These are phyloP conservation scores for Excoecaria agallocha DNA, from an alignment of 345 rosid species.

Conservation along the genomic window DNA sequence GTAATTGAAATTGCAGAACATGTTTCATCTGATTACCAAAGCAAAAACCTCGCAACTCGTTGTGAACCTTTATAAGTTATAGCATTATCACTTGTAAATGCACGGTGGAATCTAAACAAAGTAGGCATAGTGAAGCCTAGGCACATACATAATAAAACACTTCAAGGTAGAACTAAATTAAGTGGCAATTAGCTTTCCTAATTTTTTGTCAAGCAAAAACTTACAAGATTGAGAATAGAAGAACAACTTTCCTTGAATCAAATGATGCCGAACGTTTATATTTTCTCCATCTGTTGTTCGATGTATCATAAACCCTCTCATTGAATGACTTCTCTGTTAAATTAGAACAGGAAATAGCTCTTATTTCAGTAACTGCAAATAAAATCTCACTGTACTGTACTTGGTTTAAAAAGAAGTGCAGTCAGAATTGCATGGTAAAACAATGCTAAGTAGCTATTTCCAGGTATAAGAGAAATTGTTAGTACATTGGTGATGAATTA, in stretches of 20 bases:
- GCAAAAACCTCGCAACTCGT: not conserved
- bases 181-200: not conserved
- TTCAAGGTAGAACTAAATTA: not conserved
- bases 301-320: conserved; percentile 62
- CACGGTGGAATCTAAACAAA: not conserved
- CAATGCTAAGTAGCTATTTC: not conserved
- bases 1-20: not conserved
- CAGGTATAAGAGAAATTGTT: not conserved
- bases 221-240: conserved; percentile 87
- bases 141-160: not conserved
- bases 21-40: not conserved
- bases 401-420: not conserved
- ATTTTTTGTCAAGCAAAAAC: conserved; percentile 24
- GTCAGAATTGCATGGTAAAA: not conserved
- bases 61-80: not conserved
- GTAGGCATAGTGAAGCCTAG: not conserved
- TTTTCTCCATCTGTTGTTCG: conserved; percentile 81
- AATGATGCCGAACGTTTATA: conserved; percentile 80
- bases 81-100: not conserved
- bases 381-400: not conserved
- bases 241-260: conserved; percentile 82
- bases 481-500: not conserved
- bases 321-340: conserved; percentile 55
- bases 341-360: not conserved
- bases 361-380: conserved; percentile 4